phyloP scores from a whole-genome alignment of 2,329 filamentous ascomycete species.

The Fusarium neocosmosporiellum region DNA sequence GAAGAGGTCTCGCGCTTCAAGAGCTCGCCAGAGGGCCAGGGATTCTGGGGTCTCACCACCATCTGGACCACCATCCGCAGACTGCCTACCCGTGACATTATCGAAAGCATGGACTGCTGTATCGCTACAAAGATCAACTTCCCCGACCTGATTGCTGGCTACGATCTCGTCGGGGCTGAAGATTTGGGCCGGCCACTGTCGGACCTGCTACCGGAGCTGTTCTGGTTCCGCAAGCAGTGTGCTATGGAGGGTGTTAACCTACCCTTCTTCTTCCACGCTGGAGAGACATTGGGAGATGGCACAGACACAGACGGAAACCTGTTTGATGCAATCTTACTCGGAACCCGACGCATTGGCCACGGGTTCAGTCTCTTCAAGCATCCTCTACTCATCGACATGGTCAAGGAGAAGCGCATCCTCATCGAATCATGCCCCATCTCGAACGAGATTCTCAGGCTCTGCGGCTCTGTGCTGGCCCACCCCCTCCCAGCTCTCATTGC shows the following conservation, averaged over 20 bases:
- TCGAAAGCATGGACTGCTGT: constrained; percentile 88
- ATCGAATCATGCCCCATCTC: constrained; percentile 92
- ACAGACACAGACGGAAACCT: constrained; percentile 82
- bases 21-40: constrained; percentile 73
- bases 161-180: constrained; percentile 91
- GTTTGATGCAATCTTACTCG: constrained; percentile 88
- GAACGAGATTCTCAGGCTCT: constrained; percentile 87
- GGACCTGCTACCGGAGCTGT: constrained; percentile 84
- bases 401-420: constrained; percentile 88
- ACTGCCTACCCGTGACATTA: constrained; percentile 71
- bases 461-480: constrained; percentile 79
- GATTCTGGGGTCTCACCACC: constrained; percentile 85
- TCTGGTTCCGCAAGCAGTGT: constrained; percentile 94
- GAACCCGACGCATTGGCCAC: constrained; percentile 89
- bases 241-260: constrained; percentile 81
- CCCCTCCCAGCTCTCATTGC: constrained; percentile 86
- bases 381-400: constrained; percentile 86
- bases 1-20: constrained; percentile 86
- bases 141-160: constrained; percentile 84
- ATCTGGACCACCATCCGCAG: constrained; percentile 85
- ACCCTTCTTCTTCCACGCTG: constrained; percentile 96
- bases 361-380: constrained; percentile 92
- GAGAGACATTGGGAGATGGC: constrained; percentile 83
- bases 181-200: constrained; percentile 79
- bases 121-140: constrained; percentile 83